A percentile compares a stretch with the other conserved stretches of the same genome.
These are phyloP conservation scores for Rhizopus microsporus DNA, from an alignment of 371 early-diverging fungal genomes.

Conservation along the genomic window DNA sequence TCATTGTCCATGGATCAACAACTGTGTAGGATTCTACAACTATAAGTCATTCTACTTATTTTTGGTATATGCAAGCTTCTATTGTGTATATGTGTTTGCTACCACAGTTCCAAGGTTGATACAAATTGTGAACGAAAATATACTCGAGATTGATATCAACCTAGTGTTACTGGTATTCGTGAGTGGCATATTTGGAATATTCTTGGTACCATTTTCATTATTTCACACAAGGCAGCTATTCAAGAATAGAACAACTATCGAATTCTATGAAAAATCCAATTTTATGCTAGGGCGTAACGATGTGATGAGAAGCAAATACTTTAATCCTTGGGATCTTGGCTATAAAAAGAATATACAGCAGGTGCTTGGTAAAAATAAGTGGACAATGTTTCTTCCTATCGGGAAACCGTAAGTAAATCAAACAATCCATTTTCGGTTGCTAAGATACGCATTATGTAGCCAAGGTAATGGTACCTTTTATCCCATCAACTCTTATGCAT, in stretches of 20 bases:
- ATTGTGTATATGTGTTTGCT: conserved; percentile 52
- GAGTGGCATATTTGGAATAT: conserved; percentile 61
- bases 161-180: conserved; percentile 52
- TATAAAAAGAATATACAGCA: conserved; percentile 52
- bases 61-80: conserved; percentile 53
- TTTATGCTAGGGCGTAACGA: conserved; percentile 43
- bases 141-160: conserved; percentile 39
- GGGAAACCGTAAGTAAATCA: conserved; percentile 45
- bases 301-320: conserved; percentile 46
- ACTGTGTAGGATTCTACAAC: conserved; percentile 72
- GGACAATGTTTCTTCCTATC: conserved; percentile 64
- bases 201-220: conserved; percentile 54
- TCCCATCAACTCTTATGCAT: conserved; percentile 51
- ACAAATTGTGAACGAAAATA: conserved; percentile 33
- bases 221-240: conserved; percentile 59
- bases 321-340: conserved; percentile 69
- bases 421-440: background rate
- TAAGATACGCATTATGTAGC: conserved; percentile 18
- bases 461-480: conserved; percentile 42
- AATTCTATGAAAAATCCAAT: conserved; percentile 59
- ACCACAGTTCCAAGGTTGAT: conserved; percentile 41
- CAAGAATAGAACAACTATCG: conserved; percentile 70
- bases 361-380: conserved; percentile 55
- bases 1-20: conserved; percentile 71
- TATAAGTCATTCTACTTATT: conserved; percentile 72